Percentiles rank a stretch among this genome's conserved stretches.
phyloP scores from a whole-genome alignment of 306 rosid genomes.

The Biancaea sappan region DNA sequence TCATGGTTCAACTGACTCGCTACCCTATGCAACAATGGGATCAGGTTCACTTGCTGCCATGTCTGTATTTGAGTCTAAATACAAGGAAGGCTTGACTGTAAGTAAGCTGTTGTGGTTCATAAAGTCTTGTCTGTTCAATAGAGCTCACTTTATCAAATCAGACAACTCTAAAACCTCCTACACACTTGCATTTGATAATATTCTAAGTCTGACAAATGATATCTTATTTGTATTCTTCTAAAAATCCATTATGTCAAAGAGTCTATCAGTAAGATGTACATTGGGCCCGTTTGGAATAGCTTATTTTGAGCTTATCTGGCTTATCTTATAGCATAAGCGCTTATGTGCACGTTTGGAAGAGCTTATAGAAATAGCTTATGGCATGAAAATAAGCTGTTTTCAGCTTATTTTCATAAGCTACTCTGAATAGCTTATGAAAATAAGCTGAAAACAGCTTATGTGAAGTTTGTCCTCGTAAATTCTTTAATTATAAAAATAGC shows the following conservation, averaged over 20 bases:
- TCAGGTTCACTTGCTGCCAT: conserved; percentile 57
- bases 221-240: not conserved
- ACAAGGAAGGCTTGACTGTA: conserved; percentile 56
- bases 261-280: not conserved
- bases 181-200: not conserved
- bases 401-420: no score
- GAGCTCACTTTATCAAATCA: not conserved
- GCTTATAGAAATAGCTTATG: no score
- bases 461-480: no score
- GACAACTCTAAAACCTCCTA: not conserved
- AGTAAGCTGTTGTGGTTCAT: conserved; percentile 33
- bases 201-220: conserved; percentile 6
- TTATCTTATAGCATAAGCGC: no score
- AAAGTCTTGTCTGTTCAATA: conserved; percentile 4
- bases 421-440: no score
- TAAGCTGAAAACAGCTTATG: no score
- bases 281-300: no score
- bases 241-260: not conserved
- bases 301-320: no score
- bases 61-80: conserved; percentile 54
- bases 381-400: no score
- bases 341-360: no score
- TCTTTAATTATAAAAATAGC: no score
- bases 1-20: conserved; percentile 79
- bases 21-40: conserved; percentile 60